These are phyloP conservation scores for Setomelanomma holmii DNA, from an alignment of 2,329 filamentous ascomycete genomes.

Conservation along the genomic window DNA sequence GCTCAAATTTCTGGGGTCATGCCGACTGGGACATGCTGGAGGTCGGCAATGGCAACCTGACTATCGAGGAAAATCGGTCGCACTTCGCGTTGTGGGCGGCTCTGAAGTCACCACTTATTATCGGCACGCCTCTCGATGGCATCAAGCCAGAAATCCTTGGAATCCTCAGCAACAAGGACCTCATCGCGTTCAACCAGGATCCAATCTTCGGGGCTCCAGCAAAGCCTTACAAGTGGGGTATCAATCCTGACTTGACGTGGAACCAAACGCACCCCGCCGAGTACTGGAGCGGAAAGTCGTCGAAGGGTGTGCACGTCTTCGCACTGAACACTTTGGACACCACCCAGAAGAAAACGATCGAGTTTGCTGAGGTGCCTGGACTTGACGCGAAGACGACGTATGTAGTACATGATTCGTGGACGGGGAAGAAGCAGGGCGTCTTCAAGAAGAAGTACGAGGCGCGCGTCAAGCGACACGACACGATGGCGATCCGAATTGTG, in stretches of 20 bases:
- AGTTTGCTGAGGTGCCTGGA: conserved; percentile 30
- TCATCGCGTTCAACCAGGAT: conserved; percentile 56
- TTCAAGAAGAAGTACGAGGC: conserved; percentile 11
- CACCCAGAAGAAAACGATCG: conserved; percentile 16
- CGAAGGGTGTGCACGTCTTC: conserved; percentile 32
- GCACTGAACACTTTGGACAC: conserved; percentile 32
- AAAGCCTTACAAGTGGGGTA: conserved; percentile 55
- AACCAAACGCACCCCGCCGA: conserved; percentile 47
- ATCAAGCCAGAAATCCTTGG: conserved; percentile 49
- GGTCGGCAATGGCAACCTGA: conserved; percentile 47
- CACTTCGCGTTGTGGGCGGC: conserved; percentile 53
- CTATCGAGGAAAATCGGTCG: conserved; percentile 37
- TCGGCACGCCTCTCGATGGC: conserved; percentile 50
- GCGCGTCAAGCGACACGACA: conserved; percentile 25
- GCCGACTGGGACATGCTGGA: conserved; percentile 42
- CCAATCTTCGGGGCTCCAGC: conserved; percentile 50
- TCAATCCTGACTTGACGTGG: conserved; percentile 59
- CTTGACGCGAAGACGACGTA: conserved; percentile 19
- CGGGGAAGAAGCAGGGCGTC: conserved; percentile 20
- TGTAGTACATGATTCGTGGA: conserved; percentile 28
- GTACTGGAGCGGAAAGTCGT: conserved; percentile 35
- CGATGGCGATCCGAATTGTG: conserved; percentile 8
- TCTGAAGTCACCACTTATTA: conserved; percentile 53
- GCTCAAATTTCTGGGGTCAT: conserved; percentile 31
- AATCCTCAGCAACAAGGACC: conserved; percentile 50